A percentile compares a stretch with the other conserved stretches of the same genome.
Conservation (phyloP, 2,329 filamentous ascomycete genomes). For the Colletotrichum simmondsii region DNA sequence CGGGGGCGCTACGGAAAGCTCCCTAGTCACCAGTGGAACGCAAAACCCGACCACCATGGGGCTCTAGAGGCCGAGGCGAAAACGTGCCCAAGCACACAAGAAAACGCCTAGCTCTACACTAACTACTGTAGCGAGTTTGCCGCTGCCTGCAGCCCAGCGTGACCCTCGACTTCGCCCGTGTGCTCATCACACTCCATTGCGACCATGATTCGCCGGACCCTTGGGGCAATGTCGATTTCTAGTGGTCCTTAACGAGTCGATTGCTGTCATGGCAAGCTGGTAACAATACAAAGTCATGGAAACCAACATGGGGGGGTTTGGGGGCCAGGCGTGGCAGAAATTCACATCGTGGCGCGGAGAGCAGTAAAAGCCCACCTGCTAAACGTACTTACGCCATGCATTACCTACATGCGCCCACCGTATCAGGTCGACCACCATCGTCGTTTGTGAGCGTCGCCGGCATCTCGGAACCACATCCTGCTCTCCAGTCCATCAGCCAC, state of each 20-base stretch:
- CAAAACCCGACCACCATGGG: not conserved
- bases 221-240: slow-evolving; percentile 17
- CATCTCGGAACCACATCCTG: slow-evolving; percentile 5
- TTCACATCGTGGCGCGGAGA: not conserved
- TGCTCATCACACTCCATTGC: not conserved
- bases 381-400: not conserved
- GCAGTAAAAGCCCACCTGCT: not conserved
- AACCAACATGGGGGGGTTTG: not conserved
- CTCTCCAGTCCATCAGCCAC: not conserved
- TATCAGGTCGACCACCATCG: not conserved
- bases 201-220: not conserved
- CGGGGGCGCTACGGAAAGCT: not conserved
- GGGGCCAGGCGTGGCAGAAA: not conserved
- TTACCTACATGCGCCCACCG: not conserved
- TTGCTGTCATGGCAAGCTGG: slow-evolving; percentile 11
- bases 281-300: slow-evolving; percentile 5
- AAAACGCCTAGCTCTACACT: not conserved
- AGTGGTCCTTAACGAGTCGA: not conserved
- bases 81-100: not conserved
- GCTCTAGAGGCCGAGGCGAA: not conserved
- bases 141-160: slow-evolving; percentile 1
- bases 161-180: not conserved
- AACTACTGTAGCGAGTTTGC: not conserved
- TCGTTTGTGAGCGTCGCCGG: slow-evolving; percentile 12
- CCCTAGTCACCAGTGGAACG: slow-evolving; percentile 8